Percentiles rank a stretch among this genome's conserved stretches.
Conservation (phyloP, 2,329 filamentous ascomycete species). For the Diplodia intermedia region DNA sequence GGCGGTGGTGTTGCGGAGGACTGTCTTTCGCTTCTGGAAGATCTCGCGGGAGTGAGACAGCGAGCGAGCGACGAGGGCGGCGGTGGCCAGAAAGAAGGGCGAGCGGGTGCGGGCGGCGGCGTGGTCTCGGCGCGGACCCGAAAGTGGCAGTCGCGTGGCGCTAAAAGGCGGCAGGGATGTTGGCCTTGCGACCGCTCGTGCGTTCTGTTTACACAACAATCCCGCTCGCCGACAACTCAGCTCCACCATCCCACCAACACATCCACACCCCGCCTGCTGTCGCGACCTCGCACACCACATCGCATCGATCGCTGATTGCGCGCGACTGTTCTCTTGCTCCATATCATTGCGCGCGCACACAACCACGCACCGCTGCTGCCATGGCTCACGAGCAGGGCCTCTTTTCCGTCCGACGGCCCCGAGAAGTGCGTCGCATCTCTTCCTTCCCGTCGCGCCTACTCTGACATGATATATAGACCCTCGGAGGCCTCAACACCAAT, state of each 20-base stretch:
- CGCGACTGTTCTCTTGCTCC: background rate
- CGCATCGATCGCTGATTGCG: background rate
- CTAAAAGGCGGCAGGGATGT: conserved; percentile 11
- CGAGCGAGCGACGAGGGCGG: conserved; percentile 30
- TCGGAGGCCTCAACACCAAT: conserved; percentile 82
- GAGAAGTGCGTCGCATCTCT: conserved; percentile 73
- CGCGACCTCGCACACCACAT: background rate
- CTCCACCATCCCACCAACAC: conserved; percentile 3
- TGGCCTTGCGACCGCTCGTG: background rate
- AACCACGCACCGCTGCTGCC: conserved; percentile 27
- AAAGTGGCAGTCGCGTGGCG: conserved; percentile 14
- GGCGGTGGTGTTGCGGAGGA: conserved; percentile 37
- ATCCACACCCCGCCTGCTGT: conserved; percentile 2
- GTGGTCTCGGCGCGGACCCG: conserved; percentile 1
- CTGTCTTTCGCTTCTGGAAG: conserved; percentile 1
- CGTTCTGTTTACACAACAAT: conserved; percentile 29
- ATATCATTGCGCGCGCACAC: conserved; percentile 2
- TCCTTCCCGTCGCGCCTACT: conserved; percentile 34
- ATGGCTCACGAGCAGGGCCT: conserved; percentile 90
- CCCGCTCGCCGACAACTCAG: background rate
- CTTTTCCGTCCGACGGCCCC: conserved; percentile 89
- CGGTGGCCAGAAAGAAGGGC: conserved; percentile 33
- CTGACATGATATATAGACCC: conserved; percentile 65
- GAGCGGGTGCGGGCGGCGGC: conserved; percentile 6
- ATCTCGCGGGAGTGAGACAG: conserved; percentile 14